Evolutionary conservation across 768 basidiomycete genomes (phyloP).

Genomic region (Dacryopinax spathularia): DNA sequence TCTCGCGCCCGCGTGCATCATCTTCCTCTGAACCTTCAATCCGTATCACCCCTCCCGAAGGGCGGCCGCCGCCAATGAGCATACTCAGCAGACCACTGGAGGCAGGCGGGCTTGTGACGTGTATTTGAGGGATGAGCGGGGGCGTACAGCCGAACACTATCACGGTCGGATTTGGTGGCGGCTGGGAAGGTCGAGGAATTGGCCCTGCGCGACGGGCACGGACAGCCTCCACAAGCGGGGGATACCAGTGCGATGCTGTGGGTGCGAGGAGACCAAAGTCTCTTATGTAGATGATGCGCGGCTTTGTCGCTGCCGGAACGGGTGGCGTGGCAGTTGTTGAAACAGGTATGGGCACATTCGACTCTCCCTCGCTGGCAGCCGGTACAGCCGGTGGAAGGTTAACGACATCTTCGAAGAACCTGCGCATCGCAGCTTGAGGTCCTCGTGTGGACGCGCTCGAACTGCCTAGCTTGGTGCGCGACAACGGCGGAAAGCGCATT

Average conservation of each 20-base stretch:
- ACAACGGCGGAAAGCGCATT: neutral
- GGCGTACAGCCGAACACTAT: constrained; percentile 85
- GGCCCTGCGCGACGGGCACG: constrained; percentile 56
- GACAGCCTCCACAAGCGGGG: constrained; percentile 64
- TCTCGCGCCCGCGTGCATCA: constrained; percentile 55
- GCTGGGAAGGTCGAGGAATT: constrained; percentile 43
- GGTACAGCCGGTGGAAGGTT: constrained; percentile 30
- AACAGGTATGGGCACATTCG: constrained; percentile 19
- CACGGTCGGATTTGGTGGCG: constrained; percentile 53
- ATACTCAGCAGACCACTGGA: constrained; percentile 3
- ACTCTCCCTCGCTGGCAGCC: constrained; percentile 20
- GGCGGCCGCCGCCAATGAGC: constrained; percentile 5
- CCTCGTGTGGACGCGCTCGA: neutral
- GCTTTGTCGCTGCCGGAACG: constrained; percentile 22
- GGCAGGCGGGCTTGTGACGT: constrained; percentile 8
- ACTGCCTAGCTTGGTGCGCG: constrained; percentile 9
- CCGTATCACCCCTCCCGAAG: neutral
- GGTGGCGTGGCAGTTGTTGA: constrained; percentile 19
- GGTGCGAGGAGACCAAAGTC: constrained; percentile 65
- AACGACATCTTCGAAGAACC: constrained; percentile 64
- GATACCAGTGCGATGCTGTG: constrained; percentile 65
- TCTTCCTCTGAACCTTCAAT: constrained; percentile 27
- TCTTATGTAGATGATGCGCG: constrained; percentile 71
- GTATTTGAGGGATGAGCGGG: constrained; percentile 36
- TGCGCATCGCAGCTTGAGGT: constrained; percentile 5